Evolutionary conservation across 202 grass and related monocot species (phyloP).

Genomic region (Digitaria exilis): DNA sequence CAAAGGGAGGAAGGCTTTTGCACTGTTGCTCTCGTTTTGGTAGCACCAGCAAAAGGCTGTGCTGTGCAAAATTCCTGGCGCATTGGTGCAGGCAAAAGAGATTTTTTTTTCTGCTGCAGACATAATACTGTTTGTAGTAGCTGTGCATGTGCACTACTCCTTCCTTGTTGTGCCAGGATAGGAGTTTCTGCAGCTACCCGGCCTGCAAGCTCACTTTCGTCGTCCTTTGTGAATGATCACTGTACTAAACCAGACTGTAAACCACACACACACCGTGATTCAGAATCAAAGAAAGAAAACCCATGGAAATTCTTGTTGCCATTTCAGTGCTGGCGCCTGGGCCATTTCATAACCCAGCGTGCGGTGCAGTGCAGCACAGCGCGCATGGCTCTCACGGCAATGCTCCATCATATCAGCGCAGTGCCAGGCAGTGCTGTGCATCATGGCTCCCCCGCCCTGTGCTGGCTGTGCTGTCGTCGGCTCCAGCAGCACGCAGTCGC

Average conservation of each 20-base stretch:
- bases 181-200: not conserved
- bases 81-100: conserved; percentile 11
- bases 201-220: not conserved
- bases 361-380: not conserved
- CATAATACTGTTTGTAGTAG: conserved; percentile 53
- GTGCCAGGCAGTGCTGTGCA: not conserved
- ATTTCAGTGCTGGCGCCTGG: not conserved
- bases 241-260: not conserved
- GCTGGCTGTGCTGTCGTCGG: not conserved
- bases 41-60: conserved; percentile 30
- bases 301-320: not conserved
- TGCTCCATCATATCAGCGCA: conserved; percentile 10
- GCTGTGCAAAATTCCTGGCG: conserved; percentile 48
- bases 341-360: not conserved
- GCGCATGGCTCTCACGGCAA: not conserved
- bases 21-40: conserved; percentile 32
- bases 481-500: conserved; percentile 5
- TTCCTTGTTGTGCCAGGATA: not conserved
- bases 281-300: not conserved
- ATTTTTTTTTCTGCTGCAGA: conserved; percentile 21
- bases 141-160: not conserved
- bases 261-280: not conserved
- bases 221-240: not conserved
- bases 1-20: not conserved
- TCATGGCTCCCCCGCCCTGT: not conserved